Evolutionary conservation across 306 rosid genomes (phyloP).

Genomic region (Trifolium pratense): DNA sequence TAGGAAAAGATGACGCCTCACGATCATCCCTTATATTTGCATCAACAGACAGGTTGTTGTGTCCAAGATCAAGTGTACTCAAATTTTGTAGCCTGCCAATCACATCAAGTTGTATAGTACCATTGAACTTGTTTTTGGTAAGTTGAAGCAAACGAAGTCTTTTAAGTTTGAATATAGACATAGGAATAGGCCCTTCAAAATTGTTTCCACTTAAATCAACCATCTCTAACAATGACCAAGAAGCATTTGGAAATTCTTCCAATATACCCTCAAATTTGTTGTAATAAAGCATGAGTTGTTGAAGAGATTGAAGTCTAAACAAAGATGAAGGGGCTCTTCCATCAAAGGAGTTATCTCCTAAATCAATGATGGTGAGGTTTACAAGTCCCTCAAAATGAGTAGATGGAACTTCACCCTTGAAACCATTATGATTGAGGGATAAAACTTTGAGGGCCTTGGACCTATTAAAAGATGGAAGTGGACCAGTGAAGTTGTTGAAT

Average conservation of each 20-base stretch:
- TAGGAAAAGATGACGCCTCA: conserved; percentile 19
- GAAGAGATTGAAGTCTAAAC: conserved; percentile 22
- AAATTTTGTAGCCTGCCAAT: conserved; percentile 38
- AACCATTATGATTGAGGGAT: conserved; percentile 29
- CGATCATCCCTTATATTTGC: neutral
- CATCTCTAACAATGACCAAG: conserved; percentile 1
- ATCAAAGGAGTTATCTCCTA: neutral
- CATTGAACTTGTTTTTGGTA: conserved; percentile 57
- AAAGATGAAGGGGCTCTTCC: conserved; percentile 1
- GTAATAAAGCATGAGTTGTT: neutral
- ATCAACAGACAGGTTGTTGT: conserved; percentile 45
- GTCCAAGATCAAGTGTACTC: conserved; percentile 50
- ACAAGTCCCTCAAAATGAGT: conserved; percentile 34
- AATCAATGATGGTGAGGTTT: neutral
- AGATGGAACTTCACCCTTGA: conserved; percentile 20
- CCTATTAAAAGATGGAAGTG: conserved; percentile 34
- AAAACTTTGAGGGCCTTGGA: conserved; percentile 26
- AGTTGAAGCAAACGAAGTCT: conserved; percentile 48
- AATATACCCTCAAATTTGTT: conserved; percentile 29
- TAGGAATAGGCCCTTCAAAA: conserved; percentile 52
- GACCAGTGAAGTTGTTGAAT: conserved; percentile 36
- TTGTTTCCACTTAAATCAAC: conserved; percentile 54
- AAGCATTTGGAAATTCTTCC: neutral
- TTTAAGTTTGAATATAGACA: conserved; percentile 38
- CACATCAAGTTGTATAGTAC: conserved; percentile 23